Conservation (phyloP, 208 protist genomes). For the Leishmania gerbilli region DNA sequence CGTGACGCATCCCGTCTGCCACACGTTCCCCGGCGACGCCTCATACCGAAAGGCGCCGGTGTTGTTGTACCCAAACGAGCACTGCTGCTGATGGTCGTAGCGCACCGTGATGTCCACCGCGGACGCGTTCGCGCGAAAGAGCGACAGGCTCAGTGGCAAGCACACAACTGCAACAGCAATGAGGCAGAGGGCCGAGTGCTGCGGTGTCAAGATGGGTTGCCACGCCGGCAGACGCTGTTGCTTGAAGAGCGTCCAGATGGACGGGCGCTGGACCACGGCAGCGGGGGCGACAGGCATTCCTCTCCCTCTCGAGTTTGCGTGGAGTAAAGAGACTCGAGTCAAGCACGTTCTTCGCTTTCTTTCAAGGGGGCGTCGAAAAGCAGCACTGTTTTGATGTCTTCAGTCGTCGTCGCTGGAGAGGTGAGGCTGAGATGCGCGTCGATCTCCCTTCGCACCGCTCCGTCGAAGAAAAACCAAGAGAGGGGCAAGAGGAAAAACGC, state of each 20-base stretch:
- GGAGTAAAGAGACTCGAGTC: not conserved
- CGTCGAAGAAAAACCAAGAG: not conserved
- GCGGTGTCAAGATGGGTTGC: conserved; percentile 96
- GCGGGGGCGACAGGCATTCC: not conserved
- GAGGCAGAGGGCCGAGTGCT: conserved; percentile 89
- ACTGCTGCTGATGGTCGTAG: conserved; percentile 73
- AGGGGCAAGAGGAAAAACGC: not conserved
- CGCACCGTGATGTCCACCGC: conserved; percentile 71
- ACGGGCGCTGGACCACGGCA: conserved; percentile 12
- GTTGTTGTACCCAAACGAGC: conserved; percentile 36
- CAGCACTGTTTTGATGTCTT: not conserved
- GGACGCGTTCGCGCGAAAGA: conserved; percentile 72
- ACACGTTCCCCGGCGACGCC: conserved; percentile 5
- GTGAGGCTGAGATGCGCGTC: not conserved
- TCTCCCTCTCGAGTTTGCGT: not conserved
- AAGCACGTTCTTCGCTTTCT: not conserved
- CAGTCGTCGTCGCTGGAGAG: not conserved
- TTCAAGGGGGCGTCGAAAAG: not conserved
- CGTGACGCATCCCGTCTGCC: conserved; percentile 62
- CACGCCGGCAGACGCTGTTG: conserved; percentile 97
- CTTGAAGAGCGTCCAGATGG: conserved; percentile 53
- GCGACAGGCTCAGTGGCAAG: conserved; percentile 87
- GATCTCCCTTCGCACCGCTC: not conserved
- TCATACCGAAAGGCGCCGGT: conserved; percentile 52
- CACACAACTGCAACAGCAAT: conserved; percentile 92